Percentiles rank a stretch among this genome's conserved stretches.
These are phyloP conservation scores for Termitomyces sp. DNA, from an alignment of 1,284 basidiomycete species.

Conservation along the genomic window DNA sequence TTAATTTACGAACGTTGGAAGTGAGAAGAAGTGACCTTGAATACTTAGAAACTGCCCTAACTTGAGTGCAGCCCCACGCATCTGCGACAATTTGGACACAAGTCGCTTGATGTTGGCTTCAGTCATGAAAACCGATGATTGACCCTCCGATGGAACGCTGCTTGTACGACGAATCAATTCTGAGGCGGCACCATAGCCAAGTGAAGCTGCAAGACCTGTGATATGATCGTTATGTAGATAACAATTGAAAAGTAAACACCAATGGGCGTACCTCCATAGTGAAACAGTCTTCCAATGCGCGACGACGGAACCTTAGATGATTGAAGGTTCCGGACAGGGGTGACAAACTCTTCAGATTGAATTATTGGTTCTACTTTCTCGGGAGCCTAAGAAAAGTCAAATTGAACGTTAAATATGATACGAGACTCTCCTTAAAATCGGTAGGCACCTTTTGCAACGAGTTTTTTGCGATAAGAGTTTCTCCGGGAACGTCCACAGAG, in stretches of 20 bases:
- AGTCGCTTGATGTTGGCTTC: conserved; percentile 88
- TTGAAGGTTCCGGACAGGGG: conserved; percentile 47
- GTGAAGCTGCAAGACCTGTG: conserved; percentile 67
- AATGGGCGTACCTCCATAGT: conserved; percentile 75
- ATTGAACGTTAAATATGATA: neutral
- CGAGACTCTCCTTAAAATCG: neutral
- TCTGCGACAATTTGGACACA: conserved; percentile 87
- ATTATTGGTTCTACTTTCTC: neutral
- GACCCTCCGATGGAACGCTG: conserved; percentile 26
- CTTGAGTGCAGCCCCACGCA: conserved; percentile 96
- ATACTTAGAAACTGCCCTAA: conserved; percentile 97
- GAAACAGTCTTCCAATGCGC: conserved; percentile 80
- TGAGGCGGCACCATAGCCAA: conserved; percentile 68
- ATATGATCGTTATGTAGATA: neutral
- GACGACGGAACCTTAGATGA: conserved; percentile 87
- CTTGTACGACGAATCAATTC: conserved; percentile 48
- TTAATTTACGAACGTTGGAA: neutral
- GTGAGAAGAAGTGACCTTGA: conserved; percentile 58
- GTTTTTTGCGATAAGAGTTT: neutral
- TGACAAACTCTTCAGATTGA: conserved; percentile 1
- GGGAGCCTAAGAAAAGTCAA: neutral
- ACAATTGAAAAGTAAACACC: conserved; percentile 26
- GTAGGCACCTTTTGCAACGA: conserved; percentile 1
- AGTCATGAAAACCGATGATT: conserved; percentile 71
- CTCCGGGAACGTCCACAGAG: neutral